phyloP scores from a whole-genome alignment of 2,329 filamentous ascomycete species.

The Hymenoscyphus scutula region DNA sequence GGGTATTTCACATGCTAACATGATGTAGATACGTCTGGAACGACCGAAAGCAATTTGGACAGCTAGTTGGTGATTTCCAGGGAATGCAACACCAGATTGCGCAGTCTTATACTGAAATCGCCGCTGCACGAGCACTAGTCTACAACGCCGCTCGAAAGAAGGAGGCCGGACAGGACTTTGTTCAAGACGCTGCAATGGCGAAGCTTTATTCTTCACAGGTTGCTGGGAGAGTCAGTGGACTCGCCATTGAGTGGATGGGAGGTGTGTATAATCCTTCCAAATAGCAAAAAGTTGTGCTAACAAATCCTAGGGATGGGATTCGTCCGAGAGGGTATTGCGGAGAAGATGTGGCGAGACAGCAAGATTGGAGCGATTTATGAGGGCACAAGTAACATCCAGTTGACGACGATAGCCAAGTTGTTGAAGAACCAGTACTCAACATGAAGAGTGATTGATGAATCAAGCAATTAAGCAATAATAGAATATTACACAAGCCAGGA shows the following conservation, averaged over 20 bases:
- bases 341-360: conserved; percentile 97
- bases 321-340: conserved; percentile 89
- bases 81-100: conserved; percentile 99
- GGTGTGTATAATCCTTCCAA: conserved; percentile 44
- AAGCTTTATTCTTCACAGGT: conserved; percentile 95
- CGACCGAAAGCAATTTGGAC: conserved; percentile 94
- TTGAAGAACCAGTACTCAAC: conserved; percentile 69
- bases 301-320: conserved; percentile 70
- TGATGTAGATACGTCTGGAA: conserved; percentile 82
- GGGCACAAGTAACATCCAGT: conserved; percentile 77
- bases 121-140: conserved; percentile 84
- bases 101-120: conserved; percentile 91
- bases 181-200: conserved; percentile 95
- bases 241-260: conserved; percentile 98
- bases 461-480: not conserved
- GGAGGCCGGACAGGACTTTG: conserved; percentile 94
- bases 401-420: conserved; percentile 68
- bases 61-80: conserved; percentile 93
- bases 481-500: not conserved
- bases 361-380: conserved; percentile 99
- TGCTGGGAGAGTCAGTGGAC: conserved; percentile 77
- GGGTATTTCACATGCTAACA: conserved; percentile 21
- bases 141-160: conserved; percentile 98
- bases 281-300: not conserved
- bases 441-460: conserved; percentile 12